Evolutionary conservation across 1,139 yeast genomes (phyloP), one percentile per base, ranked within the genome.

Genomic region (Suhomyces maxii): DNA sequence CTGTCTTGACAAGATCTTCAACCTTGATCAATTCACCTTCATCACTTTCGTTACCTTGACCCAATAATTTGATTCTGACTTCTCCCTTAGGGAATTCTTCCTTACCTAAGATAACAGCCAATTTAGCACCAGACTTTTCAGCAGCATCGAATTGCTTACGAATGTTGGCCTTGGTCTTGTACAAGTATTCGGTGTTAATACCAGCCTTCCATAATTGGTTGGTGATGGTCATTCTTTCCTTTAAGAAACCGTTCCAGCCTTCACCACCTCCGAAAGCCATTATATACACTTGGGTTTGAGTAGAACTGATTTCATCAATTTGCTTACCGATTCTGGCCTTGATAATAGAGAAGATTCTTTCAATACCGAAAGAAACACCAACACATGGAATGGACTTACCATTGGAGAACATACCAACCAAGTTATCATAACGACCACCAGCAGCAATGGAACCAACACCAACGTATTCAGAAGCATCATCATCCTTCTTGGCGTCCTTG

Each of bases 231-330:
- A 93, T 89, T 73, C 99, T 85, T 71, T 93, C 97, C 52, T 84
- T 81, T 59, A 93, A 74, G 73, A 88, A 88, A 9, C 98, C 98
- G 52, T 79, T 83, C 97, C 97, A 91, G 51, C 86, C 93, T 59
- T 88, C 89, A 61, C 97, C 98, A 57, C 97, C 97, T 56, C 99
- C 99, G 63, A 93, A 90, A 1, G 98, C 98, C 97, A 93, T 91
- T 45, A 93, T 86, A 62, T 78, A 93, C 13, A 88, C 98, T 66
- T 93, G 96, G 11, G 98, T 93, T 42, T 91, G 84, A 36, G 91
- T 80, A 33, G 97, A 83, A 57, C 93, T 82, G 50, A 90, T 77
- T 52, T 71, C 71, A 26, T 73, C 75, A 52, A 81, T 76, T 53
- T 83, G 79, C 46, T 76, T 73, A 33, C 68, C 69, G 39, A 85